These are phyloP conservation scores for Paecilomyces variotii DNA, from an alignment of 2,329 filamentous ascomycete species.

Conservation along the genomic window DNA sequence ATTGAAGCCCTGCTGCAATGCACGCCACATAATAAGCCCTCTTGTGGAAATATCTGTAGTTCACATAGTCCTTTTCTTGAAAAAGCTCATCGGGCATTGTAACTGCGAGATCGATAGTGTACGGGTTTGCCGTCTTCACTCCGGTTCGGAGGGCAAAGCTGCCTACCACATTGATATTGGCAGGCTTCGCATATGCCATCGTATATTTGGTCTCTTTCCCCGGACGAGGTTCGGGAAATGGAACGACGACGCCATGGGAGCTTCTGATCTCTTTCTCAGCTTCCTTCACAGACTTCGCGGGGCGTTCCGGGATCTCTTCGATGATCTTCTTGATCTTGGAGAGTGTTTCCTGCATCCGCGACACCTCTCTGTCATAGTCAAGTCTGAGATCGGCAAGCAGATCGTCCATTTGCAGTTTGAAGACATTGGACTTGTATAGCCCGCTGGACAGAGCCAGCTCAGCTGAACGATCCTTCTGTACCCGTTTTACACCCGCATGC, in stretches of 20 bases:
- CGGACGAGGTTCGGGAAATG: conserved; percentile 76
- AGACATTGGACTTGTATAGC: conserved; percentile 58
- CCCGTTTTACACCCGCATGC: conserved; percentile 10
- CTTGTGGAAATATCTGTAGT: conserved; percentile 91
- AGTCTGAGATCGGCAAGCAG: conserved; percentile 50
- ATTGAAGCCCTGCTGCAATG: conserved; percentile 62
- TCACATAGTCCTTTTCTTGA: conserved; percentile 89
- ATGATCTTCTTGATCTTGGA: conserved; percentile 49
- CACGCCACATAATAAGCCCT: conserved; percentile 85
- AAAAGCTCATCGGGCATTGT: conserved; percentile 75
- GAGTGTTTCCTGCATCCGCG: conserved; percentile 45
- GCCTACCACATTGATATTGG: conserved; percentile 77
- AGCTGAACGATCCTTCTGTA: conserved; percentile 19
- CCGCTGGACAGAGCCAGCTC: conserved; percentile 37
- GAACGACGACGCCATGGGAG: conserved; percentile 61
- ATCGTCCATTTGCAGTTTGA: conserved; percentile 61
- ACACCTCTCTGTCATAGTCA: conserved; percentile 50
- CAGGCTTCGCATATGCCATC: conserved; percentile 66
- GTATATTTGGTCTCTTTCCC: conserved; percentile 71
- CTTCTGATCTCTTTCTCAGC: conserved; percentile 62
- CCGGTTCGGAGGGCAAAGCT: conserved; percentile 75
- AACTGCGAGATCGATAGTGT: conserved; percentile 73
- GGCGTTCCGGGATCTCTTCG: conserved; percentile 47
- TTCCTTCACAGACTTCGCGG: conserved; percentile 49
- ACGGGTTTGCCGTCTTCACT: conserved; percentile 46